Conservation (phyloP, 2,329 filamentous ascomycete species). For the Diaporthe sp. region DNA sequence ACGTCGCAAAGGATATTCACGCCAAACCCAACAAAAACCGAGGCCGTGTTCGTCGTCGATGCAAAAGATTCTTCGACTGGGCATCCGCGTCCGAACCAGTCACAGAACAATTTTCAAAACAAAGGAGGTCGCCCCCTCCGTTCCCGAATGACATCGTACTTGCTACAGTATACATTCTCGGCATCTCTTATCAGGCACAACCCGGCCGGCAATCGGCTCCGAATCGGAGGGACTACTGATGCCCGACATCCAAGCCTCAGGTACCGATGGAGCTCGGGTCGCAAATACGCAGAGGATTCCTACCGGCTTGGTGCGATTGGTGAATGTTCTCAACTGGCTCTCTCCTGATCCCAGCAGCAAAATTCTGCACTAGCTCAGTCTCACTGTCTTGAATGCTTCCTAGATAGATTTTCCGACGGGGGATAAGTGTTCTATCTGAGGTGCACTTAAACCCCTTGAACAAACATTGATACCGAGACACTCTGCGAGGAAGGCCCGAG, state of each 20-base stretch:
- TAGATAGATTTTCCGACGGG: background rate
- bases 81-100: background rate
- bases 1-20: background rate
- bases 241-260: background rate
- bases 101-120: background rate
- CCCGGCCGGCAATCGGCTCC: constrained; percentile 21
- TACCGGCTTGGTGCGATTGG: background rate
- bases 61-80: background rate
- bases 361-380: background rate
- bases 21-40: background rate
- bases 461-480: no score
- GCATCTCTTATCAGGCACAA: constrained; percentile 18
- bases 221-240: background rate
- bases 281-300: background rate
- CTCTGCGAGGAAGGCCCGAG: no score
- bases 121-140: background rate
- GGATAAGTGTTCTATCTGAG: background rate
- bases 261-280: background rate
- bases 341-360: background rate
- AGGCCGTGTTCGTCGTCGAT: background rate
- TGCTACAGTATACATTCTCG: background rate
- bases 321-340: background rate
- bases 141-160: background rate
- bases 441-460: background rate
- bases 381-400: background rate